Evolutionary conservation across 139 green algal genomes (phyloP), one percentile per base, ranked within the genome.

Genomic region (Picochlorum sp.): DNA sequence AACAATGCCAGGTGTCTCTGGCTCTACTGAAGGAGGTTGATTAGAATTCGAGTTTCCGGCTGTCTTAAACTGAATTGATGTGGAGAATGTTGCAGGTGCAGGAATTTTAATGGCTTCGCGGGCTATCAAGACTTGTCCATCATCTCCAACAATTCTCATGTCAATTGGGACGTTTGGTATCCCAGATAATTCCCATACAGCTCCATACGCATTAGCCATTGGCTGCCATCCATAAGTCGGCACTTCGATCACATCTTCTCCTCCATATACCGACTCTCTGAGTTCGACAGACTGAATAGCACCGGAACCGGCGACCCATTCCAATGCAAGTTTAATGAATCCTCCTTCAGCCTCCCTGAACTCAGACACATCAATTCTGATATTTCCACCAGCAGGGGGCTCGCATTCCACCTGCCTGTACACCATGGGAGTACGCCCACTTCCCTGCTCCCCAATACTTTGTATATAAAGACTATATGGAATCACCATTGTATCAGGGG

Each of bases 351-450:
- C 22, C 36, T 25, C n/a, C 14, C 62, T 50, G 36, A 57, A 69
- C 25, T 30, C 40, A 35, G 63, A 50, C 20, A 69, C 61, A 58
- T 63, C 52, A 0, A 35, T 29, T 0, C 32, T 26, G 12, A 69
- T 55, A 36, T 9, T 30, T 7, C 35, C 28, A n/a, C n/a, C n/a
- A n/a, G n/a, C n/a, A 7, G 28, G 50, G 1, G 39, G 44, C 3
- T n/a, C 16, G 16, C 62, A 69, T 29, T 69, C 62, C 7, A 69
- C 62, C 28, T 63, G 62, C 24, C 49, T n/a, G n/a, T n/a, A n/a
- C n/a, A n/a, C n/a, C n/a, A n/a, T n/a, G n/a, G n/a, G n/a, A n/a
- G n/a, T n/a, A n/a, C n/a, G n/a, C n/a, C n/a, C n/a, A n/a, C n/a
- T n/a, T n/a, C n/a, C n/a, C n/a, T n/a, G n/a, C n/a, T n/a, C n/a